Evolutionary conservation across 164 flowering plant genomes (phyloP).

Genomic region (Pachysandra terminalis): DNA sequence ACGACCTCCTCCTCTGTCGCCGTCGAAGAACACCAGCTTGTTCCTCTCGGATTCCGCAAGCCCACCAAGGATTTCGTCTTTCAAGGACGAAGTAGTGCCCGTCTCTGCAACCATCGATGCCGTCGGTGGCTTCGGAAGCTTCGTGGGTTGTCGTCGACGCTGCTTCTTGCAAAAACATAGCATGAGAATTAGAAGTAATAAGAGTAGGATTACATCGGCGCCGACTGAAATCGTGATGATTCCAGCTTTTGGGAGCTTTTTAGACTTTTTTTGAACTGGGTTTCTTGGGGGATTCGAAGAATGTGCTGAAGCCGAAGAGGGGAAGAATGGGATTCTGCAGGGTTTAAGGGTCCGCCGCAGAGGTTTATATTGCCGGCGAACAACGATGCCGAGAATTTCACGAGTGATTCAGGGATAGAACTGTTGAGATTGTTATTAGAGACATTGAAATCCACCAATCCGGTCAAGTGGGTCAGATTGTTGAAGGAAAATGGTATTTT

Average conservation of each 20-base stretch:
- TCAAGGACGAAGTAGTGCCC: constrained; percentile 76
- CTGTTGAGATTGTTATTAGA: no score
- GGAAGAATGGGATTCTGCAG: constrained; percentile 60
- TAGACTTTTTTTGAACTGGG: constrained; percentile 22
- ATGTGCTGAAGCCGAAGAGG: constrained; percentile 59
- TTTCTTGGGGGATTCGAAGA: constrained; percentile 17
- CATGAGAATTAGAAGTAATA: no score
- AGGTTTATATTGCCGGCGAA: constrained; percentile 65
- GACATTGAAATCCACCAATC: no score
- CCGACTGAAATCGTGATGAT: constrained; percentile 64
- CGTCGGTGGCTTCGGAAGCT: constrained; percentile 20
- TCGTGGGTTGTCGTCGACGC: constrained; percentile 28
- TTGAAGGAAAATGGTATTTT: constrained; percentile 56
- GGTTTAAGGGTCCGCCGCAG: constrained; percentile 74
- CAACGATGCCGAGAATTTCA: constrained; percentile 40
- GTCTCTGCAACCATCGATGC: constrained; percentile 28
- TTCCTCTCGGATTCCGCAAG: no score
- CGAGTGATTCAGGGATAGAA: no score
- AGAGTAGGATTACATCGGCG: no score
- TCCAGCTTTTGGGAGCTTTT: constrained; percentile 58
- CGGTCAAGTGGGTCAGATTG: constrained; percentile 59
- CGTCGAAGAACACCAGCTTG: constrained; percentile 74
- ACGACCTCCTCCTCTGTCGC: constrained; percentile 70
- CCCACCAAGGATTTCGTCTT: constrained; percentile 71
- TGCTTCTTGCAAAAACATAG: constrained; percentile 30